These are phyloP conservation scores for Zygosaccharomyces lentus DNA, from an alignment of 805 yeast genomes.

Conservation along the genomic window DNA sequence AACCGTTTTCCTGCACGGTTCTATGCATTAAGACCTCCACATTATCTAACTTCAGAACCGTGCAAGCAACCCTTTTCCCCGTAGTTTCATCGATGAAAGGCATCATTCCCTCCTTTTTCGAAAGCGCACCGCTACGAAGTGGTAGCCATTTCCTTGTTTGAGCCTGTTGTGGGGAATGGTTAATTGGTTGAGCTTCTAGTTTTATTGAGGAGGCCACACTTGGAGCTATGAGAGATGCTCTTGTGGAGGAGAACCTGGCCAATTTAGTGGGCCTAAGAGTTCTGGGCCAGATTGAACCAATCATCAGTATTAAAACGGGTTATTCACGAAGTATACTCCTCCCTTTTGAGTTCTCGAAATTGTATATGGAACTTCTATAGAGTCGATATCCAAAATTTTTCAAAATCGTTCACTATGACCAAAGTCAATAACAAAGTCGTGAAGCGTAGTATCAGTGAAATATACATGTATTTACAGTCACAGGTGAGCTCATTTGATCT, in stretches of 20 bases:
- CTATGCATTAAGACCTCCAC: constrained; percentile 79
- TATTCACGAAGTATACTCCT: not conserved
- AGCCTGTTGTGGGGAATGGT: constrained; percentile 65
- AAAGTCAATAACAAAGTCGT: not conserved
- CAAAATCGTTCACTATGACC: constrained; percentile 5
- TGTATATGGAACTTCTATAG: not conserved
- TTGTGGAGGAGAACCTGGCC: constrained; percentile 15
- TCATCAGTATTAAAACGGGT: constrained; percentile 1
- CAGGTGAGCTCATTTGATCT: constrained; percentile 59
- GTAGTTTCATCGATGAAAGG: constrained; percentile 63
- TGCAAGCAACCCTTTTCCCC: constrained; percentile 75
- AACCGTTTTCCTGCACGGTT: constrained; percentile 70
- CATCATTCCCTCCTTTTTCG: constrained; percentile 86
- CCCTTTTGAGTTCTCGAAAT: not conserved
- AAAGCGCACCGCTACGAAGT: constrained; percentile 77
- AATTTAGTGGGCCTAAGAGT: constrained; percentile 2
- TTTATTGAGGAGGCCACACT: constrained; percentile 29
- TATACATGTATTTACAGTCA: constrained; percentile 5
- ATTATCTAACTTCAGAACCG: constrained; percentile 81
- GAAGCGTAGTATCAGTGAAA: not conserved
- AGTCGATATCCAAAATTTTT: constrained; percentile 3
- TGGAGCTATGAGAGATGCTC: constrained; percentile 36
- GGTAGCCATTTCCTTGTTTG: constrained; percentile 70
- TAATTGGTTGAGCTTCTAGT: constrained; percentile 44
- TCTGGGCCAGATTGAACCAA: constrained; percentile 5